phyloP scores from a whole-genome alignment of 805 yeast species.

The Monosporozyma servazzii region DNA sequence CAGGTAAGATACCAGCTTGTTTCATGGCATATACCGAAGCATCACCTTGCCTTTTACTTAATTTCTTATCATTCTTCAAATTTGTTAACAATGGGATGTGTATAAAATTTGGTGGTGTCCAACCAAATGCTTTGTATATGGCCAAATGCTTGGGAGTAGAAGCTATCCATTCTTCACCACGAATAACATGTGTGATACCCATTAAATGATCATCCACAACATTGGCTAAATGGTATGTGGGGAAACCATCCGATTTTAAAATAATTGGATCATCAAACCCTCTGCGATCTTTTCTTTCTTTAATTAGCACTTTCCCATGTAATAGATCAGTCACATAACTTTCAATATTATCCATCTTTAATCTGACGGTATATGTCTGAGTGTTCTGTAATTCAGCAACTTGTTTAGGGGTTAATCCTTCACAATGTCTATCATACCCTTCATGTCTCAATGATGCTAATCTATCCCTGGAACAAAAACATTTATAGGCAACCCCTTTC shows the following conservation, averaged over 20 bases:
- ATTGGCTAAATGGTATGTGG: conserved; percentile 95
- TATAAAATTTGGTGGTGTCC: conserved; percentile 73
- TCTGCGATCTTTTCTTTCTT: conserved; percentile 48
- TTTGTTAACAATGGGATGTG: conserved; percentile 87
- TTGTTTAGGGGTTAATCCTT: conserved; percentile 36
- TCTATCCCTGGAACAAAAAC: conserved; percentile 79
- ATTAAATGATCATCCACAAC: conserved; percentile 91
- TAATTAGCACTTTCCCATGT: conserved; percentile 69
- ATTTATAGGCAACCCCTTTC: conserved; percentile 70
- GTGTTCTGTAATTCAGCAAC: conserved; percentile 28
- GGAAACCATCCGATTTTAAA: conserved; percentile 86
- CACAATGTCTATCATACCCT: conserved; percentile 82
- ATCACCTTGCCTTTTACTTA: conserved; percentile 82
- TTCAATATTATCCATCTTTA: conserved; percentile 65
- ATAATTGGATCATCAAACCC: conserved; percentile 79
- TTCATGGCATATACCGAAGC: conserved; percentile 55
- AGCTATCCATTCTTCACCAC: conserved; percentile 98
- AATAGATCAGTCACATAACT: conserved; percentile 62
- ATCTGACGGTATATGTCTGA: conserved; percentile 48
- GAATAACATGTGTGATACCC: conserved; percentile 85
- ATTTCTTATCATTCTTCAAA: conserved; percentile 53
- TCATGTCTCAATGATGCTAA: conserved; percentile 62
- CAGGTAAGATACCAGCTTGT: conserved; percentile 64
- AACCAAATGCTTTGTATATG: conserved; percentile 73
- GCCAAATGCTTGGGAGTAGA: conserved; percentile 94